Percentiles rank a stretch among this genome's conserved stretches.
These are phyloP conservation scores for Papiliotrema laurentii DNA, from an alignment of 1,284 basidiomycete genomes.

Conservation along the genomic window DNA sequence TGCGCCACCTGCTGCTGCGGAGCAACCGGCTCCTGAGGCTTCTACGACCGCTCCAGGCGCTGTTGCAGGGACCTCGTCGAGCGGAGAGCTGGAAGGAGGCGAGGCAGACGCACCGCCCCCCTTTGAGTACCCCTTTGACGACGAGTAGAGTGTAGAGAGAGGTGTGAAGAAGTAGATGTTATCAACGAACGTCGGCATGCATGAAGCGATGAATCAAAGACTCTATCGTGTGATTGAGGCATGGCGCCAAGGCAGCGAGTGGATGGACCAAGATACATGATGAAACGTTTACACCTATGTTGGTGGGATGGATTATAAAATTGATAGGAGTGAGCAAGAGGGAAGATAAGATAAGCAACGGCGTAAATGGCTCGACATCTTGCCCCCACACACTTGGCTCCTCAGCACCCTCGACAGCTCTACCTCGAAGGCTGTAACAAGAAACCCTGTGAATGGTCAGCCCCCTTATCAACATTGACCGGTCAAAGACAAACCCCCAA, in stretches of 20 bases:
- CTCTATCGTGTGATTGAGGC: no score
- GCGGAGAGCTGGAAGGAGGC: slow-evolving; percentile 61
- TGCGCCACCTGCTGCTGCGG: slow-evolving; percentile 23
- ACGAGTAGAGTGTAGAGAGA: slow-evolving; percentile 23
- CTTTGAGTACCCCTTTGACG: slow-evolving; percentile 45
- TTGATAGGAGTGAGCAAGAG: no score
- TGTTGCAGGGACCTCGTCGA: slow-evolving; percentile 43
- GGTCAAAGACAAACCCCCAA: slow-evolving; percentile 11
- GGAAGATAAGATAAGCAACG: no score
- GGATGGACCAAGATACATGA: no score
- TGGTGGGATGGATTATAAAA: no score
- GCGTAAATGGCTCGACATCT: no score
- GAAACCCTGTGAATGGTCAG: slow-evolving; percentile 8
- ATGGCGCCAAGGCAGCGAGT: no score
- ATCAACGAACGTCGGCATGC: no score
- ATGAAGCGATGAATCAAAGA: no score
- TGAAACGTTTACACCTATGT: no score
- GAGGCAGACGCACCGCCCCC: slow-evolving; percentile 71
- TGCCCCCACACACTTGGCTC: no score
- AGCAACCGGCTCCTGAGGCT: slow-evolving; percentile 39
- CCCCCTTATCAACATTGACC: slow-evolving; percentile 1
- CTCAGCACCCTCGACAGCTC: no score
- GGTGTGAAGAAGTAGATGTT: slow-evolving; percentile 5
- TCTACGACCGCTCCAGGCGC: slow-evolving; percentile 18
- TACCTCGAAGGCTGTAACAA: slow-evolving; percentile 11